Percentiles rank a stretch among this genome's conserved stretches.
Evolutionary conservation across 2,329 filamentous ascomycete genomes (phyloP).

Genomic region (Botryotinia globosa): DNA sequence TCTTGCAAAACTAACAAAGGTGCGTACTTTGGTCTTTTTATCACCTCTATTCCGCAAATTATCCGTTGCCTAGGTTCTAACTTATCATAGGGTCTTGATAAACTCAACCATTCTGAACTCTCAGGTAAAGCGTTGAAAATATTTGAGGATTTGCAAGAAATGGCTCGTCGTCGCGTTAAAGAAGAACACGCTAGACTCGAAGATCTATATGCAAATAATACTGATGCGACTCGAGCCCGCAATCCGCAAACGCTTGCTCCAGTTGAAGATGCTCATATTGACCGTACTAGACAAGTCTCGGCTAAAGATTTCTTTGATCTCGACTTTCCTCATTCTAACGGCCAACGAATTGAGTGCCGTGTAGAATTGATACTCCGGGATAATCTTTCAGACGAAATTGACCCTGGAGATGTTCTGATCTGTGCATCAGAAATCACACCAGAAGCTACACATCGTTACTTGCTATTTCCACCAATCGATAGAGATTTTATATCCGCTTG

Average conservation of each 20-base stretch:
- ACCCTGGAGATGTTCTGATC: conserved; percentile 82
- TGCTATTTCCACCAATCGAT: conserved; percentile 88
- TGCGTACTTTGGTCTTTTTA: conserved; percentile 36
- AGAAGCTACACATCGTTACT: conserved; percentile 70
- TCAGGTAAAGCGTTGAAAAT: conserved; percentile 38
- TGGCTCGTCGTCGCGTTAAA: conserved; percentile 70
- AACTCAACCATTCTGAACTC: conserved; percentile 45
- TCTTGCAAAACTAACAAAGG: conserved; percentile 78
- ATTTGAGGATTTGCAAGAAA: conserved; percentile 68
- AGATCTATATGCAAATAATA: conserved; percentile 82
- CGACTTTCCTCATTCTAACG: conserved; percentile 81
- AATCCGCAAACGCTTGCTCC: conserved; percentile 75
- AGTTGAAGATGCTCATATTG: conserved; percentile 67
- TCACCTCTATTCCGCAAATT: not conserved
- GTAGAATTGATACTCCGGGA: conserved; percentile 86
- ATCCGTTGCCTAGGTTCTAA: not conserved
- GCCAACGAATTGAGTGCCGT: conserved; percentile 84
- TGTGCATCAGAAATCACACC: conserved; percentile 76
- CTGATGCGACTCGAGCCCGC: conserved; percentile 76
- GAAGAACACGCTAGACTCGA: conserved; percentile 71
- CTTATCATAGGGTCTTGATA: conserved; percentile 28
- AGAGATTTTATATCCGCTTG: conserved; percentile 73
- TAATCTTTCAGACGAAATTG: conserved; percentile 62
- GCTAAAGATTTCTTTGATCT: conserved; percentile 89
- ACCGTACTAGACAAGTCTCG: conserved; percentile 76